Evolutionary conservation across 2,329 filamentous ascomycete species (phyloP).

Genomic region (Colletotrichum sp.): DNA sequence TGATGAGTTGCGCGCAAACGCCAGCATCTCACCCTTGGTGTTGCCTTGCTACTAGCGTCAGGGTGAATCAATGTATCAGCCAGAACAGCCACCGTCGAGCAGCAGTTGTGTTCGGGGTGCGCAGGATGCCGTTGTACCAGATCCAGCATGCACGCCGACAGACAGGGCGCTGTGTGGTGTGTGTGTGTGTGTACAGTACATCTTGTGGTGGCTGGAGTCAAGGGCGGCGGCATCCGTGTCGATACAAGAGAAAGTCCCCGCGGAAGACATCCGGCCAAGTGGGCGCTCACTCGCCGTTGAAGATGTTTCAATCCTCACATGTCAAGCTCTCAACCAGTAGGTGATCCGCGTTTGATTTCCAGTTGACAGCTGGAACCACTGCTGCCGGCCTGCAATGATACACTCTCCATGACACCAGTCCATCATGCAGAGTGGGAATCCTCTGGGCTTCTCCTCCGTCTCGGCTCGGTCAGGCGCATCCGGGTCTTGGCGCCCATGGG

Average conservation of each 20-base stretch:
- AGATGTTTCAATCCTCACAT: slow-evolving; percentile 13
- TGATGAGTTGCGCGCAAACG: neutral
- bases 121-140: neutral
- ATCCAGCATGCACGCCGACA: neutral
- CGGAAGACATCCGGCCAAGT: slow-evolving; percentile 12
- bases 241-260: neutral
- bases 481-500: neutral
- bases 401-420: neutral
- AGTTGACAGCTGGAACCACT: slow-evolving; percentile 3
- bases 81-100: neutral
- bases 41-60: neutral
- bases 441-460: neutral
- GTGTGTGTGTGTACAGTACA: neutral
- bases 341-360: slow-evolving; percentile 12
- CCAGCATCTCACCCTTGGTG: neutral
- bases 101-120: neutral
- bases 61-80: neutral
- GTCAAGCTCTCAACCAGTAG: neutral
- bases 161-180: neutral
- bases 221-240: neutral
- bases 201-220: neutral
- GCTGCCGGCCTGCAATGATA: neutral
- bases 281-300: neutral
- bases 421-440: neutral
- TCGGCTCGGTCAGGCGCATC: neutral